These are phyloP conservation scores for Termitomyces sp. DNA, from an alignment of 768 basidiomycete genomes.

Conservation along the genomic window DNA sequence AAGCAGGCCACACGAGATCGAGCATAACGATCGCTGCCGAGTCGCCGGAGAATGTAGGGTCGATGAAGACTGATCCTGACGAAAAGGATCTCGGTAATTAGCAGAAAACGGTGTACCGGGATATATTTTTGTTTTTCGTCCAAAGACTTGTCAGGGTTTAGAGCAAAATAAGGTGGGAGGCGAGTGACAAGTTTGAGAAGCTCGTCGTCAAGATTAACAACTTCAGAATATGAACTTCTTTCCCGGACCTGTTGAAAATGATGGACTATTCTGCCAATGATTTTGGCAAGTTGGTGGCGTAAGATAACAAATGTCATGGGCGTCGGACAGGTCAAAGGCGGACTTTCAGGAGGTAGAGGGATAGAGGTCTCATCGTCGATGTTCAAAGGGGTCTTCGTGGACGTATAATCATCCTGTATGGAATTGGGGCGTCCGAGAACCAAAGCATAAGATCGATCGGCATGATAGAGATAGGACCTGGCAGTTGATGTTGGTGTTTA, in stretches of 20 bases:
- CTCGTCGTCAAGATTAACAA: constrained; percentile 77
- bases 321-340: constrained; percentile 67
- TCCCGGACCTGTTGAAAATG: constrained; percentile 86
- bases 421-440: constrained; percentile 87
- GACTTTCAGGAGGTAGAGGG: constrained; percentile 39
- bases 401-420: constrained; percentile 87
- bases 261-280: constrained; percentile 88
- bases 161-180: constrained; percentile 74
- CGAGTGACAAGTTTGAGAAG: constrained; percentile 67
- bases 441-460: constrained; percentile 87
- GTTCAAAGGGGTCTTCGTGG: constrained; percentile 71
- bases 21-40: constrained; percentile 74
- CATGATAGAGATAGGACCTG: constrained; percentile 90
- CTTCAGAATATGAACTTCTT: constrained; percentile 78
- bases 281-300: constrained; percentile 71
- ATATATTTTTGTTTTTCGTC: constrained; percentile 64
- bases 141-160: constrained; percentile 71
- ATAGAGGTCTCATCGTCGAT: constrained; percentile 54
- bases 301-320: constrained; percentile 86
- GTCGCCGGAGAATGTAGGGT: constrained; percentile 78
- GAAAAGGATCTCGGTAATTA: constrained; percentile 86
- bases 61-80: constrained; percentile 81
- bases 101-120: constrained; percentile 80
- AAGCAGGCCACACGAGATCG: constrained; percentile 85
- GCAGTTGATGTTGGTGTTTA: not conserved